Evolutionary conservation across 2,329 filamentous ascomycete species (phyloP).

Genomic region (Colletotrichum brevisporum): DNA sequence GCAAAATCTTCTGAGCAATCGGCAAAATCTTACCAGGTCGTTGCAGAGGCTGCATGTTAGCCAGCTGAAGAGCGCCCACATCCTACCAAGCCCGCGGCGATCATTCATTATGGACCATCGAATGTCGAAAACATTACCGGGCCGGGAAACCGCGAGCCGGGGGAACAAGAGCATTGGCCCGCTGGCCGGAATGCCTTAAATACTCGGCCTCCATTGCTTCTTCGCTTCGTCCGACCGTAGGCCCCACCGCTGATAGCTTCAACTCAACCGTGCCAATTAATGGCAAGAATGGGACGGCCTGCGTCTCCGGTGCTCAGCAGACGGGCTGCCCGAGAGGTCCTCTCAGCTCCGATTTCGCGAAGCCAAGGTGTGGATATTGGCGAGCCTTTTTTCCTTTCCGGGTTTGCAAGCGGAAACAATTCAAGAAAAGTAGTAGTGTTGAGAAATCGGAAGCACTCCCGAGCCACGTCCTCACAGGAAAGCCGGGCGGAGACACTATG

Average conservation of each 20-base stretch:
- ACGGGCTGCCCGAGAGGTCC: conserved; percentile 15
- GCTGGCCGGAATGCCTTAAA: conserved; percentile 14
- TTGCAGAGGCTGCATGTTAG: not conserved
- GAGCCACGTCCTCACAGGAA: too few species aligned
- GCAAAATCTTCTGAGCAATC: too few species aligned
- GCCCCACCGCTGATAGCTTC: too few species aligned
- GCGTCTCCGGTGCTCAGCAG: not conserved
- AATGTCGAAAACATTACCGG: conserved; percentile 25
- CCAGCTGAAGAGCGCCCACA: not conserved
- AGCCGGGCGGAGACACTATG: too few species aligned
- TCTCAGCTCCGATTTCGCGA: not conserved
- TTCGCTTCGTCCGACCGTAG: too few species aligned
- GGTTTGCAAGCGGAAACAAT: too few species aligned
- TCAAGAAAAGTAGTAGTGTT: too few species aligned
- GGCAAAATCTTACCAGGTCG: too few species aligned
- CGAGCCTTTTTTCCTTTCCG: too few species aligned
- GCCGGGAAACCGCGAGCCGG: conserved; percentile 21
- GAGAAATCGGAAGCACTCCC: too few species aligned
- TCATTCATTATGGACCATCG: conserved; percentile 10
- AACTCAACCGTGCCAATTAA: conserved; percentile 26
- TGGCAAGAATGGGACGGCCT: not conserved
- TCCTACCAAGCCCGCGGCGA: not conserved
- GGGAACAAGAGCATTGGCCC: conserved; percentile 20
- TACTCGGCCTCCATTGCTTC: not conserved
- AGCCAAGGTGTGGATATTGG: too few species aligned